Conservation (phyloP, 257 asterid species). For the Phtheirospermum japonicum region DNA sequence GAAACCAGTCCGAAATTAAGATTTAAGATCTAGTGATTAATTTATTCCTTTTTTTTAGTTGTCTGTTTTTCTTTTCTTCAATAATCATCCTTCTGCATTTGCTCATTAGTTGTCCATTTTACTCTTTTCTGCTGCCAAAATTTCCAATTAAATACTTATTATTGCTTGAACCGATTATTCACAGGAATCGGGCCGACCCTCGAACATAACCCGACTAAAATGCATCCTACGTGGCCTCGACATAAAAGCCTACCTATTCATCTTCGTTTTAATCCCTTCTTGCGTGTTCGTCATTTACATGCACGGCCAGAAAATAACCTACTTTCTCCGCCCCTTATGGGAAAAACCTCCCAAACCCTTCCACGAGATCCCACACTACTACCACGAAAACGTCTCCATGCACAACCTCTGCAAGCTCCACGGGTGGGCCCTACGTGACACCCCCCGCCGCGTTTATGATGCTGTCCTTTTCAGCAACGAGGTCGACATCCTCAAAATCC, state of each 20-base stretch:
- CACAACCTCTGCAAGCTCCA: constrained; percentile 79
- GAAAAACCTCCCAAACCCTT: constrained; percentile 86
- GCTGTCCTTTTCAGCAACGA: constrained; percentile 85
- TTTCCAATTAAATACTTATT: not conserved
- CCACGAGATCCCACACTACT: constrained; percentile 68
- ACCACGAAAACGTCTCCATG: constrained; percentile 71
- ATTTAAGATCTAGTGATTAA: constrained; percentile 30
- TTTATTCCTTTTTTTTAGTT: not conserved
- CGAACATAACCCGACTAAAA: constrained; percentile 55
- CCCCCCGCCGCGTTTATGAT: constrained; percentile 77
- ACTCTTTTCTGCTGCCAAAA: too few species aligned
- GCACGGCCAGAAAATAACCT: constrained; percentile 83
- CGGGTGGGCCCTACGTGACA: constrained; percentile 81
- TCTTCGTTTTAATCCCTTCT: constrained; percentile 58
- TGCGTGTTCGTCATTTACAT: constrained; percentile 42
- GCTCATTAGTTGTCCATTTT: too few species aligned
- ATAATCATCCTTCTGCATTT: too few species aligned
- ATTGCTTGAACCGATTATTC: not conserved
- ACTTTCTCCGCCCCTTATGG: constrained; percentile 85
- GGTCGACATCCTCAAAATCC: constrained; percentile 65
- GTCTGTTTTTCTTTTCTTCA: not conserved
- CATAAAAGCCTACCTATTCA: constrained; percentile 48
- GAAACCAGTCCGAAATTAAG: constrained; percentile 2
- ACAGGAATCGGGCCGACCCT: constrained; percentile 46
- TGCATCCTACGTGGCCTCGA: constrained; percentile 68